Evolutionary conservation across 2,329 filamentous ascomycete species (phyloP).

Genomic region (Xylariales sp.): DNA sequence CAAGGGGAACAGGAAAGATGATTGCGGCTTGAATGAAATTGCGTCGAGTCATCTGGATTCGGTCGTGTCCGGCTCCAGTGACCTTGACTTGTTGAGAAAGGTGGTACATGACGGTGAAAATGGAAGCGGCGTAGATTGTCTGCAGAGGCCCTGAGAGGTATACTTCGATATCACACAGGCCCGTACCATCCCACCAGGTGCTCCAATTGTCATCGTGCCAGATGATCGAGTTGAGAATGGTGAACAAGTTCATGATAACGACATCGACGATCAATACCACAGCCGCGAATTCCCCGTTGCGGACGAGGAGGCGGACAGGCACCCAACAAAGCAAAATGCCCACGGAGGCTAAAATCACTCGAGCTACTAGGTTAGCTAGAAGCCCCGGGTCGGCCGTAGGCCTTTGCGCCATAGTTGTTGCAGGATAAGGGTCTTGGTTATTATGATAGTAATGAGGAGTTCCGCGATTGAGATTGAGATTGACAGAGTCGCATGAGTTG

Average conservation of each 20-base stretch:
- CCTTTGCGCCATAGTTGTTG: constrained; percentile 19
- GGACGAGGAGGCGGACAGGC: constrained; percentile 62
- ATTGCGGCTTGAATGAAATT: constrained; percentile 62
- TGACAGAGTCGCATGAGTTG: neutral
- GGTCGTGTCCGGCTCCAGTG: constrained; percentile 55
- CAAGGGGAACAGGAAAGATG: constrained; percentile 64
- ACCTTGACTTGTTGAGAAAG: constrained; percentile 63
- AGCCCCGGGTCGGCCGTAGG: constrained; percentile 44
- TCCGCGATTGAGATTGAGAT: neutral
- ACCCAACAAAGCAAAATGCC: constrained; percentile 61
- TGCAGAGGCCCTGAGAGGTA: constrained; percentile 53
- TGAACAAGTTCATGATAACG: constrained; percentile 60
- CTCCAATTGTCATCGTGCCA: constrained; percentile 65
- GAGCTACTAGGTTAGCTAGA: constrained; percentile 59
- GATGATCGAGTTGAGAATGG: constrained; percentile 62
- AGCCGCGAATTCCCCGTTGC: constrained; percentile 66
- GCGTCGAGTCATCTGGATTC: constrained; percentile 56
- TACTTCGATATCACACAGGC: constrained; percentile 64
- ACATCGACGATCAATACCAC: constrained; percentile 61
- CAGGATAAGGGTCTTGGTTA: neutral
- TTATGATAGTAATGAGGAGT: neutral
- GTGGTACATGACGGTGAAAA: constrained; percentile 66
- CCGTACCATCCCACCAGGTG: constrained; percentile 63
- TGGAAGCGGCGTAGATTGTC: constrained; percentile 61
- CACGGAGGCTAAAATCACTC: constrained; percentile 60